A percentile compares a stretch with the other conserved stretches of the same genome.
Conservation (phyloP, 176 grass and related monocot species). For the Alloteropsis semialata region DNA sequence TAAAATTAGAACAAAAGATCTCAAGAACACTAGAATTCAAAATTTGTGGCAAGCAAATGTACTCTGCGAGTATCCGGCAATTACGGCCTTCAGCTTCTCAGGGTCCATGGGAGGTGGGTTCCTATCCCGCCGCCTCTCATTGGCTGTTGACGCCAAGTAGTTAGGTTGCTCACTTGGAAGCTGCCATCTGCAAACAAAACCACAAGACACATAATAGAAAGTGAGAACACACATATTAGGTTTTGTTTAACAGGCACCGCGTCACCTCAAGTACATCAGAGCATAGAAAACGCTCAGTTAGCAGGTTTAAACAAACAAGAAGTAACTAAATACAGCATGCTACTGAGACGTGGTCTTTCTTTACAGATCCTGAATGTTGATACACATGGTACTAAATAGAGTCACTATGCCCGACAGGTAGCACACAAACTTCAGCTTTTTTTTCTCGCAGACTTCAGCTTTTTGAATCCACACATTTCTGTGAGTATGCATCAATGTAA, state of each 20-base stretch:
- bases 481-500: background rate
- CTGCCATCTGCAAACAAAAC: constrained; percentile 65
- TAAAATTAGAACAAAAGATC: constrained; percentile 1
- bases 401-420: background rate
- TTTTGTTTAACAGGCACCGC: background rate
- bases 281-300: background rate
- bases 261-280: background rate
- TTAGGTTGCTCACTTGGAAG: constrained; percentile 61
- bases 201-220: background rate
- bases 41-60: background rate
- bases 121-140: constrained; percentile 63
- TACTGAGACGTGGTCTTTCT: background rate
- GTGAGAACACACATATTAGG: background rate
- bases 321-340: background rate
- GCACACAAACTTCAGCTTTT: background rate
- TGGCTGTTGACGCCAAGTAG: constrained; percentile 74
- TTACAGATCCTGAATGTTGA: background rate
- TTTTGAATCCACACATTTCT: background rate
- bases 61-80: constrained; percentile 78
- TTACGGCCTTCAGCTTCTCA: constrained; percentile 74
- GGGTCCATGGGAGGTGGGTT: constrained; percentile 57
- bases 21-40: background rate
- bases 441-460: background rate
- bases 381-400: background rate
- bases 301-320: background rate